phyloP scores from a whole-genome alignment of 306 rosid species.

The Myrica gale region DNA sequence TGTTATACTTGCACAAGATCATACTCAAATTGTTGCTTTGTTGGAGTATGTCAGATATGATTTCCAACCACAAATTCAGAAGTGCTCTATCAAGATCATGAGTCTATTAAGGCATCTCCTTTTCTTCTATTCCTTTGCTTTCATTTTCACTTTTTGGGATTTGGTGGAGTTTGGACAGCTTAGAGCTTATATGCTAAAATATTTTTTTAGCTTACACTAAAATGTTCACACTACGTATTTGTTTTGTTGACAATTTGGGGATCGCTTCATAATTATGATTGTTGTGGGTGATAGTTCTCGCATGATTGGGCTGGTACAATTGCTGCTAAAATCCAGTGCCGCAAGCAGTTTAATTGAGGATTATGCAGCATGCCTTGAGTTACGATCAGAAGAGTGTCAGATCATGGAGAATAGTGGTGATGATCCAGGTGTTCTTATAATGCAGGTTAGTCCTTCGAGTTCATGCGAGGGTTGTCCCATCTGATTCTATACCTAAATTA shows the following conservation, averaged over 20 bases:
- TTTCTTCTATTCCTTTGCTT: constrained; percentile 27
- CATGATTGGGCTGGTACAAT: constrained; percentile 84
- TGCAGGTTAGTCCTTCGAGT: constrained; percentile 60
- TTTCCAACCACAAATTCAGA: constrained; percentile 81
- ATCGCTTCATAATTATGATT: constrained; percentile 14
- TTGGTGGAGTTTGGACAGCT: neutral
- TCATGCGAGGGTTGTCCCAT: constrained; percentile 1
- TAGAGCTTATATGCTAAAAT: neutral
- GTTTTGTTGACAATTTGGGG: neutral
- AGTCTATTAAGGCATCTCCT: constrained; percentile 73
- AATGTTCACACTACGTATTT: neutral
- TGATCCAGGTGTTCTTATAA: constrained; percentile 89
- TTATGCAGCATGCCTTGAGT: constrained; percentile 97
- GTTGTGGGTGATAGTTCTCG: constrained; percentile 72
- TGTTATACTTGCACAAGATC: constrained; percentile 92
- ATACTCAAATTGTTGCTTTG: constrained; percentile 77
- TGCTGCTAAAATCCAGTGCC: constrained; percentile 75
- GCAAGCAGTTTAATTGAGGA: constrained; percentile 82
- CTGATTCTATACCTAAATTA: constrained; percentile 4
- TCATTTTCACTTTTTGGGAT: constrained; percentile 13
- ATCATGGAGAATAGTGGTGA: constrained; percentile 60
- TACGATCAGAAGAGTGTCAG: constrained; percentile 74
- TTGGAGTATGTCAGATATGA: constrained; percentile 98
- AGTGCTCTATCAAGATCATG: constrained; percentile 88
- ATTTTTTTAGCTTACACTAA: neutral